Evolutionary conservation across 768 basidiomycete genomes (phyloP).

Genomic region (Tricholoma terreum): DNA sequence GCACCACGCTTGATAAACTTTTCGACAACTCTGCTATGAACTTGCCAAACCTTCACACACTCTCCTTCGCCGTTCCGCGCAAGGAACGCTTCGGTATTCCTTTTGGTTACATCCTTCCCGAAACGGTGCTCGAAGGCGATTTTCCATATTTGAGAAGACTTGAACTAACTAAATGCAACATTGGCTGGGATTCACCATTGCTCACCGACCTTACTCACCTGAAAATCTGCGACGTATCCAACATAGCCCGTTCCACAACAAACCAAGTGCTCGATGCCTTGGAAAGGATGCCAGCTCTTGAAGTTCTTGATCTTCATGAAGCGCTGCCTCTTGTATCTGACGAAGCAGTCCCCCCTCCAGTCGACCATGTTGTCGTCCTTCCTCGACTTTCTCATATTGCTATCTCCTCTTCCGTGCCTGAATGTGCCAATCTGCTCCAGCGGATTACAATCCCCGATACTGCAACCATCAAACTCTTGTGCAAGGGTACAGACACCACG

Average conservation of each 20-base stretch:
- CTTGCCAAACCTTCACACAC: slow-evolving; percentile 31
- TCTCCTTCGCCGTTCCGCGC: slow-evolving; percentile 22
- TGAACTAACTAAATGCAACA: slow-evolving; percentile 31
- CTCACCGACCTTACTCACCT: slow-evolving; percentile 36
- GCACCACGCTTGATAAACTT: slow-evolving; percentile 23
- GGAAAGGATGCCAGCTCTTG: slow-evolving; percentile 30
- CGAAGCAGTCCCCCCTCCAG: slow-evolving; percentile 3
- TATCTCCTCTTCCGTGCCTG: slow-evolving; percentile 17
- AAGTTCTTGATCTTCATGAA: slow-evolving; percentile 32
- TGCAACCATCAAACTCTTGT: slow-evolving; percentile 15
- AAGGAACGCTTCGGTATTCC: slow-evolving; percentile 15
- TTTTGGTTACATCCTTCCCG: slow-evolving; percentile 22
- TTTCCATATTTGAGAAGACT: slow-evolving; percentile 34
- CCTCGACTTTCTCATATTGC: slow-evolving; percentile 18
- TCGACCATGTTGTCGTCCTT: slow-evolving; percentile 18
- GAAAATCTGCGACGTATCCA: slow-evolving; percentile 28
- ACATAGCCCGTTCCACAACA: slow-evolving; percentile 25
- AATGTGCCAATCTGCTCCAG: slow-evolving; percentile 24
- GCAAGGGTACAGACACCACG: slow-evolving; percentile 14
- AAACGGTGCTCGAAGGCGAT: slow-evolving; percentile 27
- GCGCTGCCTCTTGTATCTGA: slow-evolving; percentile 28
- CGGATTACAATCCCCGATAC: slow-evolving; percentile 19
- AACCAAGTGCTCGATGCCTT: slow-evolving; percentile 32
- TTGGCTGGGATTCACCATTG: slow-evolving; percentile 35
- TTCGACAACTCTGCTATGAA: slow-evolving; percentile 19